phyloP scores from a whole-genome alignment of 441 rosid genomes.

The Flueggea neowawraea region DNA sequence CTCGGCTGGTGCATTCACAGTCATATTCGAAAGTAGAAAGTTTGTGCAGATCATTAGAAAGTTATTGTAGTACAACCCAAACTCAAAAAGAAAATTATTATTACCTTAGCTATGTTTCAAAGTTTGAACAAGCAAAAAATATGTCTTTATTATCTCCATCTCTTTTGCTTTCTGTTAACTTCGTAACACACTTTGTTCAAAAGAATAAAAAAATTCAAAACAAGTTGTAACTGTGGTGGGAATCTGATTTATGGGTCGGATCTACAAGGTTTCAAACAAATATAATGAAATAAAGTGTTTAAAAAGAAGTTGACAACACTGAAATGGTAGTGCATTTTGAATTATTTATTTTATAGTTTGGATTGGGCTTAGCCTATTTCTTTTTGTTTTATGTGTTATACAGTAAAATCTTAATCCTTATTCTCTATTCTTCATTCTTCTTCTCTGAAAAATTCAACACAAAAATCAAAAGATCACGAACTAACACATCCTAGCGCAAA shows the following conservation, averaged over 20 bases:
- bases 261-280: constrained; percentile 16
- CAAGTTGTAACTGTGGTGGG: not conserved
- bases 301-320: constrained; percentile 38
- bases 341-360: constrained; percentile 16
- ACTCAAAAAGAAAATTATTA: no score
- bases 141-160: not conserved
- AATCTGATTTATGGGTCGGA: not conserved
- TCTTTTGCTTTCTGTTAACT: not conserved
- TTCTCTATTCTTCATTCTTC: no score
- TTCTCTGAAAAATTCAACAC: no score
- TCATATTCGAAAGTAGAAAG: no score
- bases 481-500: no score
- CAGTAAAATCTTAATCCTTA: constrained; percentile 5
- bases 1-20: no score
- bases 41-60: no score
- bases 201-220: no score
- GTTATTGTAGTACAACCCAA: no score
- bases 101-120: no score
- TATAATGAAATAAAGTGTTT: constrained; percentile 37
- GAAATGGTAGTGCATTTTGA: constrained; percentile 16
- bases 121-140: no score
- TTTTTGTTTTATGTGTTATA: constrained; percentile 52
- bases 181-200: not conserved
- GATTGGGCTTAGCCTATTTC: constrained; percentile 33
- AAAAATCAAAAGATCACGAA: no score